Base-by-base conservation (phyloP, 208 protist genomes). In the Phytomonas sp. region DNA sequence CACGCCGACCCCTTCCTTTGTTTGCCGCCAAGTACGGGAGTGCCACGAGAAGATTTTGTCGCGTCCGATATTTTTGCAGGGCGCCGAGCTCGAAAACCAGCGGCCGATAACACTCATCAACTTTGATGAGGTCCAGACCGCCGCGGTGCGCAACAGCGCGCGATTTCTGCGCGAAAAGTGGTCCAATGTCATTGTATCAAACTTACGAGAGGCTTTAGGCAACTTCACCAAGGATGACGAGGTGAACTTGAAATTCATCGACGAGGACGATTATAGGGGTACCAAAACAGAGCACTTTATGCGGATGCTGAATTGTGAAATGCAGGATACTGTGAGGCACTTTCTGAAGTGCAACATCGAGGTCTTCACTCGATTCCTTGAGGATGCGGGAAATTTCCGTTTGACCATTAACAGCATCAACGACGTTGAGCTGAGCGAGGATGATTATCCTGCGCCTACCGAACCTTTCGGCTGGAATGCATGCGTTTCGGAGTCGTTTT, bases 261-360 rank as follows among this genome's bases (percentile, higher is more conserved):
- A 87, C 30, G 71, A 84, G 66, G 87, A 96, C 32, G 85, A 91
- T 51, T 99, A 99, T 79, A 81, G 77, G 9, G 88, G 93, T 34
- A 88, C 82, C 59, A 98, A 98, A 71, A 94, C 97, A 8, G 94
- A 98, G 73, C 78, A 87, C 15, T 91, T 98, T 70, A 80, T 99
- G 77, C 82, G 69, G 60, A 85, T 83, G 37, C 75, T 99, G 62
- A 91, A 91, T 66, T 78, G 95, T 34, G 85, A 97, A 73, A 99
- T 99, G 98, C 82, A 98, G 75, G 92, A 97, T 70, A 71, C 87
- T 0, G 73, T 98, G 32, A 81, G 81, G 67, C 80, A 84, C 72
- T 73, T 94, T 33, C 72, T 96, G 33, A 87, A 80, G 46, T 79
- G 72, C 28, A 79, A 74, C 9, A 71, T 97, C 20, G 76, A 89